phyloP scores from a whole-genome alignment of 176 grass and related monocot genomes.

The Puya raimondii region DNA sequence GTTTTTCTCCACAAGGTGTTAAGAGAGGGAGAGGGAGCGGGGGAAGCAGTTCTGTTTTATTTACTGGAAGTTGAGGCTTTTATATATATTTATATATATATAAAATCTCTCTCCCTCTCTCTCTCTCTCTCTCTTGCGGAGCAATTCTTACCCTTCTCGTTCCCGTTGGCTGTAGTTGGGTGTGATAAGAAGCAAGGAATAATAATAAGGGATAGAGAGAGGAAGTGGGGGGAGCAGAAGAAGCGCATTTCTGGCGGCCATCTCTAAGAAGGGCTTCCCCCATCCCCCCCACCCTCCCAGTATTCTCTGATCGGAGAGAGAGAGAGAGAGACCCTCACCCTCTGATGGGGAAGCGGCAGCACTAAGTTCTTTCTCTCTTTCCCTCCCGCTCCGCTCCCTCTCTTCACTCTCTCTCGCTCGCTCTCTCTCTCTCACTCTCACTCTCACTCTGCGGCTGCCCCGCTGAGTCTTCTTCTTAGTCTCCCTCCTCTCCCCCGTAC shows the following conservation, averaged over 20 bases:
- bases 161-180: neutral
- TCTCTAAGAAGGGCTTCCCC: neutral
- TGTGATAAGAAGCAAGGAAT: conserved; percentile 5
- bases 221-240: neutral
- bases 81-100: neutral
- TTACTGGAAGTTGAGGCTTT: no score
- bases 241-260: neutral
- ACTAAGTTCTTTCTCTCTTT: neutral
- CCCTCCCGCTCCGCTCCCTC: neutral
- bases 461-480: neutral
- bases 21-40: no score
- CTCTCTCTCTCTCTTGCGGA: no score
- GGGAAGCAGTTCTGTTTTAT: no score
- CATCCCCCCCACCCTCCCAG: neutral
- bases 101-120: neutral
- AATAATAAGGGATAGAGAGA: neutral
- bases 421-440: neutral
- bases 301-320: neutral
- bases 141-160: neutral
- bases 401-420: neutral
- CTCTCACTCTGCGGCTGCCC: neutral
- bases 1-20: no score
- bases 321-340: no score
- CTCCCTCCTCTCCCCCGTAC: neutral
- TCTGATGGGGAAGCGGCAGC: neutral